A percentile compares a stretch with the other conserved stretches of the same genome.
Conservation (phyloP, 495 filamentous ascomycete species). For the Neurospora tetrasperma region DNA sequence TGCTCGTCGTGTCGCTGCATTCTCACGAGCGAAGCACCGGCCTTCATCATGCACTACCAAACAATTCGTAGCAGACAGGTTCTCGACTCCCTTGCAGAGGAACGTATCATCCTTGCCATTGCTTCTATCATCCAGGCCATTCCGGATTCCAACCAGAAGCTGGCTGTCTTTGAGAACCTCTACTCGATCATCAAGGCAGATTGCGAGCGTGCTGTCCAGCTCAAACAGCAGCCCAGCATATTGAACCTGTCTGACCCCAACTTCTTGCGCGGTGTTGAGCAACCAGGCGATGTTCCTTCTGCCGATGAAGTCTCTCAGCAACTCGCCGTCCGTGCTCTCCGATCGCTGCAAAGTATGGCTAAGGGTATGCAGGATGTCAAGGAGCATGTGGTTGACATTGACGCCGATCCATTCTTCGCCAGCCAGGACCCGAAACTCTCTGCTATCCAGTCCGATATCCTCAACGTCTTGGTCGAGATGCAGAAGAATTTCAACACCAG, state of each 20-base stretch:
- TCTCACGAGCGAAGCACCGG: conserved; percentile 58
- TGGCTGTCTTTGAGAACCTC: conserved; percentile 51
- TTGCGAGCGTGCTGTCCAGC: conserved; percentile 33
- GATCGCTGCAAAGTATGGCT: conserved; percentile 67
- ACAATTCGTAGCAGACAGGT: conserved; percentile 47
- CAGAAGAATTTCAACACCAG: conserved; percentile 48
- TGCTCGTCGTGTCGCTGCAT: conserved; percentile 69
- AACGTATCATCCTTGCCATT: conserved; percentile 72
- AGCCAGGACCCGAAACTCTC: conserved; percentile 6
- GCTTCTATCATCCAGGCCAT: conserved; percentile 76
- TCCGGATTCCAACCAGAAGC: conserved; percentile 50
- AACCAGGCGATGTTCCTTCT: conserved; percentile 11
- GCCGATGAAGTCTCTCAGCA: conserved; percentile 36
- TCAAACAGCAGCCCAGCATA: conserved; percentile 21
- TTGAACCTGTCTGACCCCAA: conserved; percentile 28
- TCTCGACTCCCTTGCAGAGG: conserved; percentile 62
- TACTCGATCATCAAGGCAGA: conserved; percentile 55
- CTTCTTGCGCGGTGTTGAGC: conserved; percentile 19
- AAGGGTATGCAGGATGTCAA: conserved; percentile 66
- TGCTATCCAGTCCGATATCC: conserved; percentile 36
- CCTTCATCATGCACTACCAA: conserved; percentile 70
- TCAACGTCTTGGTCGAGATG: conserved; percentile 40
- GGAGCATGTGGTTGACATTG: conserved; percentile 59
- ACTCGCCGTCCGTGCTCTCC: conserved; percentile 53
- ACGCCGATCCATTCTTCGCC: conserved; percentile 23